These are phyloP conservation scores for Eucalyptus coolabah DNA, from an alignment of 345 rosid species.

Conservation along the genomic window DNA sequence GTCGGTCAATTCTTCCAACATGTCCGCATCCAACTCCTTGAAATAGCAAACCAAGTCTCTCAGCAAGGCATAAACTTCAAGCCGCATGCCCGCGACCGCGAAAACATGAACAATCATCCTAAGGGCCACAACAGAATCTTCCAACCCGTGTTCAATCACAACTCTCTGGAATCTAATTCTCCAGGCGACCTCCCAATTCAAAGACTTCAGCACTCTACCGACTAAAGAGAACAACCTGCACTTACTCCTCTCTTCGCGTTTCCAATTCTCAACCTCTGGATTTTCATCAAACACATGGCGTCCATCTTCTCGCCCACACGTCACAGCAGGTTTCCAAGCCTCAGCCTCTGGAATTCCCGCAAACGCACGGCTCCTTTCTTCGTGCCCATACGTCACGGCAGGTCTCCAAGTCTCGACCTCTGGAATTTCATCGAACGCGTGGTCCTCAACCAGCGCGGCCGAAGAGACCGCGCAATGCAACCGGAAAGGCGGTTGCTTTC, in stretches of 20 bases:
- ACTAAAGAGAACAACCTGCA: slow-evolving; percentile 7
- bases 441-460: slow-evolving; percentile 17
- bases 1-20: slow-evolving; percentile 18
- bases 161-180: slow-evolving; percentile 6
- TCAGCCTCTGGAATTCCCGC: neutral
- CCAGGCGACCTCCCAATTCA: slow-evolving; percentile 25
- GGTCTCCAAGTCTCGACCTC: neutral
- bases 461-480: slow-evolving; percentile 4
- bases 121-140: slow-evolving; percentile 11
- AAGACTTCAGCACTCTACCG: slow-evolving; percentile 25
- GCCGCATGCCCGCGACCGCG: slow-evolving; percentile 9
- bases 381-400: neutral
- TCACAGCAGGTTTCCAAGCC: neutral
- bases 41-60: slow-evolving; percentile 16
- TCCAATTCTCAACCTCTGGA: neutral
- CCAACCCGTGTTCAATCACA: slow-evolving; percentile 8
- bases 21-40: slow-evolving; percentile 9
- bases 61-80: slow-evolving; percentile 29
- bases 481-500: neutral
- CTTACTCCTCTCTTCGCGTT: neutral
- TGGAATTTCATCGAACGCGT: slow-evolving; percentile 4
- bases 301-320: neutral
- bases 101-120: slow-evolving; percentile 19
- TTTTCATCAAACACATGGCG: slow-evolving; percentile 3
- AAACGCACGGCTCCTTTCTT: neutral